Conservation (phyloP, 2,329 filamentous ascomycete species). For the Hypoxylon sp. region DNA sequence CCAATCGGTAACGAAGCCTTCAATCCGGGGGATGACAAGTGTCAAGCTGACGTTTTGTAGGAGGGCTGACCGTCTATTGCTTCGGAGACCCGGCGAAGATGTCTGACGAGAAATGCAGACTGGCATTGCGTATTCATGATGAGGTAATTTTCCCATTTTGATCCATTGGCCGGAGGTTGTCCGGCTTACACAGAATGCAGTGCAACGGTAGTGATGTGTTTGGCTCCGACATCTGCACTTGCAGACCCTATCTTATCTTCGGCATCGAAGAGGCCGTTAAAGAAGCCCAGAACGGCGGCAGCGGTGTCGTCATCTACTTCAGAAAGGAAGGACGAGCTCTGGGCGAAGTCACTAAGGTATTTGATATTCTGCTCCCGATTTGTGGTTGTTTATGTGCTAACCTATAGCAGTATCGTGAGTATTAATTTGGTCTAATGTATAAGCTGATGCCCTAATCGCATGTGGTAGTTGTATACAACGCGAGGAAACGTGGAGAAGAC, state of each 20-base stretch:
- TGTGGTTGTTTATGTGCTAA: slow-evolving; percentile 53
- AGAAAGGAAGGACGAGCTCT: slow-evolving; percentile 95
- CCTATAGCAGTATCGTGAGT: slow-evolving; percentile 63
- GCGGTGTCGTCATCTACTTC: slow-evolving; percentile 98
- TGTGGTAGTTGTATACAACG: slow-evolving; percentile 77
- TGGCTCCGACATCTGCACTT: slow-evolving; percentile 97
- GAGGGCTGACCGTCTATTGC: slow-evolving; percentile 94
- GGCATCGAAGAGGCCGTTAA: slow-evolving; percentile 98
- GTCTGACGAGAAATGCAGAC: slow-evolving; percentile 83
- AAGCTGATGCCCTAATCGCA: slow-evolving; percentile 47
- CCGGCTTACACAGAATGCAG: slow-evolving; percentile 54
- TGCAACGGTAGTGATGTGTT: slow-evolving; percentile 99
- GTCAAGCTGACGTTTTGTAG: slow-evolving; percentile 55
- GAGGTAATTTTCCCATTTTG: slow-evolving; percentile 61
- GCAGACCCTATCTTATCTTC: slow-evolving; percentile 94
- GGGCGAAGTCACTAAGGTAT: slow-evolving; percentile 95
- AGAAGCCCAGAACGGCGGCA: slow-evolving; percentile 93
- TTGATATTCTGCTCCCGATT: slow-evolving; percentile 49
- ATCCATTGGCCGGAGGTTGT: slow-evolving; percentile 23
- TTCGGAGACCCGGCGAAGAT: slow-evolving; percentile 97
- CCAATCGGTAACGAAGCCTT: slow-evolving; percentile 79
- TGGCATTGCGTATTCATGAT: slow-evolving; percentile 86
- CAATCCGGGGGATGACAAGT: slow-evolving; percentile 2
- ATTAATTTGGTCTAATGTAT: slow-evolving; percentile 44
- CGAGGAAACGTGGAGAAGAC: slow-evolving; percentile 83